A percentile compares a stretch with the other conserved stretches of the same genome.
Conservation (phyloP, 805 yeast genomes). For the Candida boidinii region DNA sequence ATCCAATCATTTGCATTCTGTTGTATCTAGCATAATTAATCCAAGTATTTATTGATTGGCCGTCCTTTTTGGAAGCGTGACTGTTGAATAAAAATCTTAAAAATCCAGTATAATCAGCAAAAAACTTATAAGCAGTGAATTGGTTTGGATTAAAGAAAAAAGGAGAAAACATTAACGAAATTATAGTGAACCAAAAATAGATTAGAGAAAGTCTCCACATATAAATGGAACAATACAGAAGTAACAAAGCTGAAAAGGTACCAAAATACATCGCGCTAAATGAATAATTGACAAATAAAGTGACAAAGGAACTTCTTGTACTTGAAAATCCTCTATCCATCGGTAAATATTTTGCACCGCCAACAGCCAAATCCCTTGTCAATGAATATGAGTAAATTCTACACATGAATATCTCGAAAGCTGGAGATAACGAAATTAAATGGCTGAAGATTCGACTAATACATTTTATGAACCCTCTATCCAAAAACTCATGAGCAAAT, state of each 20-base stretch:
- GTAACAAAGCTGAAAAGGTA: conserved; percentile 37
- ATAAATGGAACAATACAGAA: conserved; percentile 47
- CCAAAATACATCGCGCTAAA: conserved; percentile 63
- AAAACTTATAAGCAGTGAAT: conserved; percentile 59
- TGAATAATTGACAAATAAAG: conserved; percentile 61
- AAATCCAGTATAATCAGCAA: conserved; percentile 55
- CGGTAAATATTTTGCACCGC: conserved; percentile 77
- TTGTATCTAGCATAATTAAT: conserved; percentile 40
- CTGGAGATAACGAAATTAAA: conserved; percentile 61
- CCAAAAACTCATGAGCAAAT: conserved; percentile 68
- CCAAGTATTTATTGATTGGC: conserved; percentile 25
- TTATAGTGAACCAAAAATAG: conserved; percentile 68
- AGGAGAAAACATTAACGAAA: conserved; percentile 62
- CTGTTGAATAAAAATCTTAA: conserved; percentile 46
- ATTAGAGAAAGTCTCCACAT: conserved; percentile 54
- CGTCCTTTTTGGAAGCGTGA: conserved; percentile 25
- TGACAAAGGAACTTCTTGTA: conserved; percentile 55
- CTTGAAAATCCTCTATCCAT: conserved; percentile 84
- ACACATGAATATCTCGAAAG: conserved; percentile 75
- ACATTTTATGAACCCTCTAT: conserved; percentile 68
- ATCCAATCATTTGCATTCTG: conserved; percentile 49
- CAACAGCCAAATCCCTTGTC: conserved; percentile 58
- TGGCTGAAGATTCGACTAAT: conserved; percentile 56
- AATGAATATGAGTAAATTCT: conserved; percentile 67
- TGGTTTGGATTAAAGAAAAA: conserved; percentile 74